These are phyloP conservation scores for Purpureocillium takamizusanense DNA, from an alignment of 2,329 filamentous ascomycete genomes.

Conservation along the genomic window DNA sequence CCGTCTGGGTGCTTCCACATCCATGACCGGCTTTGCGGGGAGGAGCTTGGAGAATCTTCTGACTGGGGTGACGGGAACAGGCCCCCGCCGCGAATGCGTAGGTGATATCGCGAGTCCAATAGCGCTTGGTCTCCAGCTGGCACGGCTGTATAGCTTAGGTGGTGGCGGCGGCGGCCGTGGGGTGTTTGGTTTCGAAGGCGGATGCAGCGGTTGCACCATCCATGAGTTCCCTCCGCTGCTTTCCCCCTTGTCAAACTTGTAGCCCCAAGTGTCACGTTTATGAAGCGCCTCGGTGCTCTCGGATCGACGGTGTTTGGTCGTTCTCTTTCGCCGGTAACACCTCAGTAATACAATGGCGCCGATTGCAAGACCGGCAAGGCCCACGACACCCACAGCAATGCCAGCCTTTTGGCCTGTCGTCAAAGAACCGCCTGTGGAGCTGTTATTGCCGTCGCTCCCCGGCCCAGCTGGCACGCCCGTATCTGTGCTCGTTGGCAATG, in stretches of 20 bases:
- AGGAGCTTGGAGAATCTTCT: conserved; percentile 33
- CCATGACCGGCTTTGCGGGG: conserved; percentile 36
- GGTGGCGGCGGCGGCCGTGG: conserved; percentile 11
- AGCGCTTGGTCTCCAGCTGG: conserved; percentile 23
- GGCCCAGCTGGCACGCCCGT: conserved; percentile 7
- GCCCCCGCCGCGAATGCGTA: conserved; percentile 10
- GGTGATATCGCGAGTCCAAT: conserved; percentile 38
- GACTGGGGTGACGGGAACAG: conserved; percentile 11
- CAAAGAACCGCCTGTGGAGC: conserved; percentile 9
- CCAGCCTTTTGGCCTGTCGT: conserved; percentile 43
- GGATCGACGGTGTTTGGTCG: conserved; percentile 12
- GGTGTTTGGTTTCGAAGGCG: conserved; percentile 10
- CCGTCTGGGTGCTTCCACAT: conserved; percentile 8
- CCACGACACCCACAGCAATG: conserved; percentile 46
- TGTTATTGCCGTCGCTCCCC: conserved; percentile 3
- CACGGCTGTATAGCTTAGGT: conserved; percentile 14
- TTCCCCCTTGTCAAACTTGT: conserved; percentile 17
- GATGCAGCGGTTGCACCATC: conserved; percentile 14
- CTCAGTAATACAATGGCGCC: conserved; percentile 36
- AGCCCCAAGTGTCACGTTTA: conserved; percentile 26
- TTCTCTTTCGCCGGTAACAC: conserved; percentile 28
- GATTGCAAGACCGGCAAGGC: conserved; percentile 37
- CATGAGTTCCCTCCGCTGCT: conserved; percentile 15
- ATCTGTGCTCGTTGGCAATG: conserved; percentile 1
- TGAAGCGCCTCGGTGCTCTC: conserved; percentile 1